phyloP scores from a whole-genome alignment of 2,329 filamentous ascomycete species.

The Pestalotiopsis fici region DNA sequence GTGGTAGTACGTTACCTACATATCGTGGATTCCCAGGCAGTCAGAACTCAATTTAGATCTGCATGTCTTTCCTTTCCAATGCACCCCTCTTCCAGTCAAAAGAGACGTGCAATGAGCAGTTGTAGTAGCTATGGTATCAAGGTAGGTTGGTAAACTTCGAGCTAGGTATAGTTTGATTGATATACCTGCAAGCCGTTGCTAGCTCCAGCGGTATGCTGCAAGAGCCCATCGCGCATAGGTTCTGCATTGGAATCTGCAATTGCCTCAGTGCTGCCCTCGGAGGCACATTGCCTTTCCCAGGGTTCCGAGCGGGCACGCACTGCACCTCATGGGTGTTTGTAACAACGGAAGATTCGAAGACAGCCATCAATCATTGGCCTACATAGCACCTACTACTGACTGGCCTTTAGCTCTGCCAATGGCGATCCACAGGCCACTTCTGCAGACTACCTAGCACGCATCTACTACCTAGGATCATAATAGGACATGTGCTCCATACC shows the following conservation, averaged over 20 bases:
- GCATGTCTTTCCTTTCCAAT: background rate
- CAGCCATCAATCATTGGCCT: too few species aligned
- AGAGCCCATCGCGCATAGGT: background rate
- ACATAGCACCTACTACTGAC: background rate
- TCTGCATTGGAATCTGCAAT: background rate
- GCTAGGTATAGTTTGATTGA: too few species aligned
- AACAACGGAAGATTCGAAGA: background rate
- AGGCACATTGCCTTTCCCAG: background rate
- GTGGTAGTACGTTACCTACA: background rate
- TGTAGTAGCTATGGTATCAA: too few species aligned
- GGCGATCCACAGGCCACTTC: background rate
- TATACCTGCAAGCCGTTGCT: background rate
- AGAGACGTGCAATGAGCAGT: background rate
- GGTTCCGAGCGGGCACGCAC: background rate
- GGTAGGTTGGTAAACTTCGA: too few species aligned
- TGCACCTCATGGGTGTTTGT: background rate
- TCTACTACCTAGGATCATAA: too few species aligned
- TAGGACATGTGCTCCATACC: background rate
- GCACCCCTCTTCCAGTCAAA: background rate
- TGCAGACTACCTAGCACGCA: too few species aligned
- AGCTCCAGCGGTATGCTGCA: background rate
- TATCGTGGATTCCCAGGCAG: background rate
- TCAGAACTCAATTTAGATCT: background rate
- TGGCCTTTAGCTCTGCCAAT: background rate
- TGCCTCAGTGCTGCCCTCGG: background rate